Evolutionary conservation across 495 filamentous ascomycete genomes (phyloP).

Genomic region (Glutinoglossum americanum): DNA sequence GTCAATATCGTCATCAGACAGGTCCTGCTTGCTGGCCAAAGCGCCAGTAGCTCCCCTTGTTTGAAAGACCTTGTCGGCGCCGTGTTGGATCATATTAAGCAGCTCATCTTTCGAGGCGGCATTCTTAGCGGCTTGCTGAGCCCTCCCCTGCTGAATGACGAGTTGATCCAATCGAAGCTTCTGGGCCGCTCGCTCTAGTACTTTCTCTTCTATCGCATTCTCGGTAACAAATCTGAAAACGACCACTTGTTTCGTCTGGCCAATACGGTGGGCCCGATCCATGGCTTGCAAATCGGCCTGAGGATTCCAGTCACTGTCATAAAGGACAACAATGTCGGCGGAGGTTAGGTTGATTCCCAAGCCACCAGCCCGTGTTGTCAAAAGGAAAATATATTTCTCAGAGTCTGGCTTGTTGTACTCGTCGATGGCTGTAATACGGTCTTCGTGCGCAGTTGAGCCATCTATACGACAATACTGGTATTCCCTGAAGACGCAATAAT

Average conservation of each 20-base stretch:
- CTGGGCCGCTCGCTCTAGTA: conserved; percentile 89
- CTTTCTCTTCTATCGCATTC: conserved; percentile 96
- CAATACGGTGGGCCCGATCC: conserved; percentile 96
- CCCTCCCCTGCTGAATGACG: conserved; percentile 97
- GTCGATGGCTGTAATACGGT: conserved; percentile 92
- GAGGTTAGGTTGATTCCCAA: conserved; percentile 95
- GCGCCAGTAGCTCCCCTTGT: conserved; percentile 35
- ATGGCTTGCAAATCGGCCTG: conserved; percentile 97
- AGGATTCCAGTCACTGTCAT: conserved; percentile 98
- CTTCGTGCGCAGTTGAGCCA: conserved; percentile 90
- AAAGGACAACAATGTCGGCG: conserved; percentile 94
- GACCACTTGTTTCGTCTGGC: conserved; percentile 92
- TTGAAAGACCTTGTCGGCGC: conserved; percentile 82
- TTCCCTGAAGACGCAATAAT: conserved; percentile 89
- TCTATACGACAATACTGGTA: conserved; percentile 97
- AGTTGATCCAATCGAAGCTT: conserved; percentile 94
- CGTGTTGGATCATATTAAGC: conserved; percentile 95
- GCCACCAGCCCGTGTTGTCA: conserved; percentile 93
- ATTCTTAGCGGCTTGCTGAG: conserved; percentile 74
- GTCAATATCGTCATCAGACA: conserved; percentile 79
- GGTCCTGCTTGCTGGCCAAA: conserved; percentile 32
- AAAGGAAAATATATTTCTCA: conserved; percentile 90
- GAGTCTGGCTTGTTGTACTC: conserved; percentile 93
- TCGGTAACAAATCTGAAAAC: conserved; percentile 96
- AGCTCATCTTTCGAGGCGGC: conserved; percentile 88